Conservation (phyloP, 164 flowering plant species). For the Paratinospora sagittata region DNA sequence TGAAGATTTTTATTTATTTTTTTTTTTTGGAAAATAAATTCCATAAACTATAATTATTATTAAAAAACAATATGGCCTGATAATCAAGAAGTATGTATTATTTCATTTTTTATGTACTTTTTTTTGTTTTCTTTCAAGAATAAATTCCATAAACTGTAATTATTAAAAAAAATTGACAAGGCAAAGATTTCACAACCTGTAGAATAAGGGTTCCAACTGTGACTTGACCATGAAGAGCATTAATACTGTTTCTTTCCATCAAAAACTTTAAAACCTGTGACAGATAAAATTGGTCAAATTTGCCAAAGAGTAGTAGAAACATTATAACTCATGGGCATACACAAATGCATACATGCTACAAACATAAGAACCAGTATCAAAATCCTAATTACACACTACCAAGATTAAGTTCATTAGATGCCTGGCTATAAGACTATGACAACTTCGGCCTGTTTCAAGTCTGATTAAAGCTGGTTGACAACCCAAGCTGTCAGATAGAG, state of each 20-base stretch:
- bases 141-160: too few relatives aligned
- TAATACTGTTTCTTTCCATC: conserved; percentile 90
- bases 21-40: too few relatives aligned
- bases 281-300: background rate
- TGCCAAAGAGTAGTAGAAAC: background rate
- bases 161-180: background rate
- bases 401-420: background rate
- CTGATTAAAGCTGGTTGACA: background rate
- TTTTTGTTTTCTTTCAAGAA: too few relatives aligned
- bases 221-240: conserved; percentile 91
- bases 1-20: too few relatives aligned
- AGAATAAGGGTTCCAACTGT: conserved; percentile 86
- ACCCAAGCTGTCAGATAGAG: background rate
- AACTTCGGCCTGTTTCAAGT: background rate
- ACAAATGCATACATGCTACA: background rate
- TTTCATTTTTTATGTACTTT: background rate
- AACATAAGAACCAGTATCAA: background rate
- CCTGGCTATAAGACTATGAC: background rate
- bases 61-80: too few relatives aligned
- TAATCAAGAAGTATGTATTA: background rate
- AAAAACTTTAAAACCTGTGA: conserved; percentile 85
- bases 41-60: too few relatives aligned
- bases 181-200: conserved; percentile 48
- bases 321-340: background rate
- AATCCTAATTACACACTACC: background rate